phyloP scores from a whole-genome alignment of 164 flowering plant species.

The Nymphaea colorata region DNA sequence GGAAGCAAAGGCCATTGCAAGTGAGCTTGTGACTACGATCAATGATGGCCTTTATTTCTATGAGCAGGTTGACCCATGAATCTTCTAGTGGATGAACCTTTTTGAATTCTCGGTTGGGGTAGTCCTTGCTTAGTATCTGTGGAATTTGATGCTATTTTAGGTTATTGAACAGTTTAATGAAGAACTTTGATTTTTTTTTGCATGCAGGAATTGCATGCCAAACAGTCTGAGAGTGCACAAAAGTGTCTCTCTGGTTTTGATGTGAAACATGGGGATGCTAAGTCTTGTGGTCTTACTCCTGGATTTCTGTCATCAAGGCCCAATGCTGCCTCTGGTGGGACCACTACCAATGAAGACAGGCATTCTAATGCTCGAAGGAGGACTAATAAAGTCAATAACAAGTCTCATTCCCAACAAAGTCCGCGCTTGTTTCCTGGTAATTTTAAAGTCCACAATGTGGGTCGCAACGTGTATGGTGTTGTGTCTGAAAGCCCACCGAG shows the following conservation, averaged over 20 bases:
- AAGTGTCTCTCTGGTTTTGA: constrained; percentile 25
- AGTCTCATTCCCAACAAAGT: constrained; percentile 43
- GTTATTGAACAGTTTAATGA: no score
- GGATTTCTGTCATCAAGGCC: constrained; percentile 24
- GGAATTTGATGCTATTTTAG: background rate
- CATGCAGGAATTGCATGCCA: background rate
- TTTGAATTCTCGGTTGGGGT: no score
- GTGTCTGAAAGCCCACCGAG: constrained; percentile 93
- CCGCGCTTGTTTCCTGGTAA: constrained; percentile 72
- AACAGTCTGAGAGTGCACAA: constrained; percentile 20
- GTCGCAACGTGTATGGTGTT: constrained; percentile 38
- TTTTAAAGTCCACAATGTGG: constrained; percentile 46
- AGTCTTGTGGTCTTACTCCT: constrained; percentile 13
- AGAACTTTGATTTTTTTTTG: no score
- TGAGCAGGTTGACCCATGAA: constrained; percentile 56
- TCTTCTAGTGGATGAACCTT: background rate
- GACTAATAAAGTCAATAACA: constrained; percentile 42
- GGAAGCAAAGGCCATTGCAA: constrained; percentile 44
- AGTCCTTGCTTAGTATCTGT: no score
- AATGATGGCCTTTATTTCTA: constrained; percentile 83
- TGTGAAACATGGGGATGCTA: constrained; percentile 35
- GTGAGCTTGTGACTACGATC: constrained; percentile 76
- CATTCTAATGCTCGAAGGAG: constrained; percentile 35
- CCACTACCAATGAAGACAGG: constrained; percentile 34
- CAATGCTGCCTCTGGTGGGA: constrained; percentile 21